phyloP scores from a whole-genome alignment of 306 rosid genomes.

The Arachis stenosperma region DNA sequence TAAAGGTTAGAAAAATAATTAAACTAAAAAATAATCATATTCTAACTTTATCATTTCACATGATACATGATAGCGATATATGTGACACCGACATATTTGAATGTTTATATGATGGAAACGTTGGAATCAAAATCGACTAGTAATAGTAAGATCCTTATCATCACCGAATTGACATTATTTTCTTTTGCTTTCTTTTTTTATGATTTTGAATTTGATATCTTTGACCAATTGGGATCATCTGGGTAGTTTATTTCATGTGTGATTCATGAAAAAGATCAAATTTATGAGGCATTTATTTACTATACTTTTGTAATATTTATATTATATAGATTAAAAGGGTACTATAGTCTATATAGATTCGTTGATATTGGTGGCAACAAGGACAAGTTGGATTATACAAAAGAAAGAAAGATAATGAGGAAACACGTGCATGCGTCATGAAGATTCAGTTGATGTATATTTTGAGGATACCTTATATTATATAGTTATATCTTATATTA shows the following conservation, averaged over 20 bases:
- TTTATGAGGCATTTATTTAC: no score
- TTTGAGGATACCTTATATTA: background rate
- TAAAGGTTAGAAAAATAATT: no score
- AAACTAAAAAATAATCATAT: background rate
- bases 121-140: no score
- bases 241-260: constrained; percentile 13
- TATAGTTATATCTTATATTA: background rate
- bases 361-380: background rate
- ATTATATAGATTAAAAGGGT: background rate
- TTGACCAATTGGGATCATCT: background rate
- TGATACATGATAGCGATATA: background rate
- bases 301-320: no score
- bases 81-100: constrained; percentile 18
- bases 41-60: background rate
- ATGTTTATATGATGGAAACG: background rate
- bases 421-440: constrained; percentile 33
- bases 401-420: background rate
- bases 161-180: constrained; percentile 16
- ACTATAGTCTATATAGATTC: background rate
- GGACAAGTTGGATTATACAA: background rate
- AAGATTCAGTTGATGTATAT: constrained; percentile 18
- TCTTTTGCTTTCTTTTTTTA: no score
- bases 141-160: background rate
- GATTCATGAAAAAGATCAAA: background rate
- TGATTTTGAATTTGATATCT: no score